Evolutionary conservation across 2,329 filamentous ascomycete genomes (phyloP), one percentile per base, ranked within the genome.

Genomic region (Dichotomopilus funicola): DNA sequence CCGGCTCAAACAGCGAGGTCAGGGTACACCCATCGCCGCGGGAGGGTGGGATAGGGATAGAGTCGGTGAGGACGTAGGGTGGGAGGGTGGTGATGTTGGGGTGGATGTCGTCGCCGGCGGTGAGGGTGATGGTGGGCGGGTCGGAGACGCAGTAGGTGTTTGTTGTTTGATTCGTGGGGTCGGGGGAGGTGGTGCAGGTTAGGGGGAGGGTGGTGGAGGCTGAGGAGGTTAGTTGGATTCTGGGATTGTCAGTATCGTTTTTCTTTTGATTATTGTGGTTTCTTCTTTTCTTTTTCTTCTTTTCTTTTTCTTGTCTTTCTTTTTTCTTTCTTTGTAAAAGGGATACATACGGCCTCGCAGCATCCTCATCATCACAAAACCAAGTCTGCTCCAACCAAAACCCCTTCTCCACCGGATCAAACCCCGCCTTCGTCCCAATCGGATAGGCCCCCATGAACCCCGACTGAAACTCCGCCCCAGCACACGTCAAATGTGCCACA

Each of bases 301-400:
- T 9, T 38, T 8, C 12, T 2, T 38, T 38, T 38, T 38, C 4
- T 38, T 38, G 1, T 9, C 2, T 38, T 38, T 2, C 12, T 38
- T 38, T 38, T 9, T 38, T 8, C 4, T 9, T 38, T 8, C 4
- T 8, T 38, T 38, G 9, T 5, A 40, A 19, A 11, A 19, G 5
- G 8, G 3, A 2, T 13, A n/a, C 63, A 51, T 47, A 66, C 64
- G 63, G 63, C 35, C 56, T 62, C 9, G 57, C 59, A 2, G 59
- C 57, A 40, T 63, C 59, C 9, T 45, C 51, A 37, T 63, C 62
- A 38, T 64, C 62, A 50, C 64, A 66, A 47, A 53, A 66, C 63
- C 63, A 66, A 0, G 63, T 65, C 53, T 66, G 59, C 43, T 61
- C 64, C 13, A 66, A 48, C 2, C 50, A 51, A 7, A 66, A 61